Conservation (phyloP, 2,329 filamentous ascomycete species). For the Colletotrichum shisoi region DNA sequence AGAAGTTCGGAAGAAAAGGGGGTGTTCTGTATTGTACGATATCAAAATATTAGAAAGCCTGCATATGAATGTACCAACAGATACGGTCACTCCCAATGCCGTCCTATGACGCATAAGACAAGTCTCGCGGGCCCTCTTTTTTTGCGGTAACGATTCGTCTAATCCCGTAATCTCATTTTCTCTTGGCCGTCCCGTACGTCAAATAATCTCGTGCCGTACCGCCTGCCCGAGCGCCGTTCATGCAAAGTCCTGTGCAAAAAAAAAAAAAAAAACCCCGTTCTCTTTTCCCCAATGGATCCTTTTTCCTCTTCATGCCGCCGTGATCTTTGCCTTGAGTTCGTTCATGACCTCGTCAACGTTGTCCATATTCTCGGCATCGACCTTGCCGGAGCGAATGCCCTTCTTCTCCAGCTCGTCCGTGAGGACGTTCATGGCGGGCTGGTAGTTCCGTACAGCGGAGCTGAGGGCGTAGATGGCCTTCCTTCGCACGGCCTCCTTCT, state of each 20-base stretch:
- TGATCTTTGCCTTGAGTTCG: slow-evolving; percentile 61
- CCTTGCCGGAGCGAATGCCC: slow-evolving; percentile 63
- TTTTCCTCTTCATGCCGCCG: slow-evolving; percentile 33
- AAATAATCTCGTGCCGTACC: slow-evolving; percentile 19
- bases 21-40: slow-evolving; percentile 32
- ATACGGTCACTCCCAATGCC: slow-evolving; percentile 22
- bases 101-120: neutral
- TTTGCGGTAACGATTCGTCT: slow-evolving; percentile 15
- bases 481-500: slow-evolving; percentile 72
- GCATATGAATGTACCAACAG: slow-evolving; percentile 39
- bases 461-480: slow-evolving; percentile 93
- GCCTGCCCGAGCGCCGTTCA: slow-evolving; percentile 50
- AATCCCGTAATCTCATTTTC: slow-evolving; percentile 16
- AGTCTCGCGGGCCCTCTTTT: neutral
- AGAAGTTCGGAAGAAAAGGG: neutral
- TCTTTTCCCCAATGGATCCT: slow-evolving; percentile 12
- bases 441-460: slow-evolving; percentile 86
- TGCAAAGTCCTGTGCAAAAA: slow-evolving; percentile 43
- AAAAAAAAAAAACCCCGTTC: neutral
- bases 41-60: slow-evolving; percentile 33
- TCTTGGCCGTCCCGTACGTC: slow-evolving; percentile 29
- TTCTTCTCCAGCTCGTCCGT: slow-evolving; percentile 67
- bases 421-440: slow-evolving; percentile 77
- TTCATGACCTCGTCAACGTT: slow-evolving; percentile 79
- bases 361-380: slow-evolving; percentile 90